Evolutionary conservation across 352 stramenopile genomes (phyloP), one percentile per base, ranked within the genome.

Genomic region (Phytopythium mirpurense): DNA sequence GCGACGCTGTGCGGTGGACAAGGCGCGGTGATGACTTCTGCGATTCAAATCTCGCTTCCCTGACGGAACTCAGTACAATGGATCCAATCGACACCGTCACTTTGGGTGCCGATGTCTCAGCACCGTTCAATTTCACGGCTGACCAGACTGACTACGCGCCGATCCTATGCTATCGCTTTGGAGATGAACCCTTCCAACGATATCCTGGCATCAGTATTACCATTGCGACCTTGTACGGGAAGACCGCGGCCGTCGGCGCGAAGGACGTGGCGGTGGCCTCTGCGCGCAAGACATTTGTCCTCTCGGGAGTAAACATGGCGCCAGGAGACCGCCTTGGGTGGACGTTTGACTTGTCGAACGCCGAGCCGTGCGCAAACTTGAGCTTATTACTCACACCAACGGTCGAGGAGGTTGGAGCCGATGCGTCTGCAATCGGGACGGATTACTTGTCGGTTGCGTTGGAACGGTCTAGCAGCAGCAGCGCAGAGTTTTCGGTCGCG

Each of bases 1-100:
- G 63, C 2, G 78, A 89, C 31, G 51, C 70, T 55, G 72, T 89
- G 1, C 64, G 78, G 9, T 89, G 78, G 78, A 78, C 83, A 31
- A 54, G 69, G 6, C 52, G 50, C 10, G 63, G 63, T 9, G 51
- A 85, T 51, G 68, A 83, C 40, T 73, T 84, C 24, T 89, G 78
- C 19, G 73, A 84, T 48, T 80, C 54, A 21, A 70, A 80, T 46
- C 53, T 83, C 0, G 70, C 70, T 3, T 65, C 50, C n/a, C 26
- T 87, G 29, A 54, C 65, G 0, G 48, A 68, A 23, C n/a, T 55
- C 15, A 31, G n/a, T 7, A 71, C 73, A 9, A 26, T 72, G 2
- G 23, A 51, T 8, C 26, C 53, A 21, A 63, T 76, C 19, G 68
- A 86, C 46, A 85, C 78, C 0, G 49, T 74, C 6, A 51, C 41